Conservation (phyloP, 2,329 filamentous ascomycete species). For the Colletotrichum chrysophilum region DNA sequence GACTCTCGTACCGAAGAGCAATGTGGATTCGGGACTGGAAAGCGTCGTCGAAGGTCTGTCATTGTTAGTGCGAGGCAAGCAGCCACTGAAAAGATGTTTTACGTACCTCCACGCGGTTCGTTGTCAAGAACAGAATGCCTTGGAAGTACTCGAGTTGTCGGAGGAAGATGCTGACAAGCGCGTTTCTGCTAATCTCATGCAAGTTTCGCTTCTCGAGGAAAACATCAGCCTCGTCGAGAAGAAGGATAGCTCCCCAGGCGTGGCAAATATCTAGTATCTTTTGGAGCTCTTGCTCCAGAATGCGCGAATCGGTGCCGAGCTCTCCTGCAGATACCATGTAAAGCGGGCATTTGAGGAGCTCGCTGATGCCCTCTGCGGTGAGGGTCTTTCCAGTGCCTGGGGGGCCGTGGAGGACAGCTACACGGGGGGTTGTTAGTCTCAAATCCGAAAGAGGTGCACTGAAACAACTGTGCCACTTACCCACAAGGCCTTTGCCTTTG, state of each 20-base stretch:
- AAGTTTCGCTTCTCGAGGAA: constrained; percentile 84
- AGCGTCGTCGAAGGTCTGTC: constrained; percentile 80
- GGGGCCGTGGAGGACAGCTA: constrained; percentile 78
- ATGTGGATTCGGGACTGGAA: constrained; percentile 90
- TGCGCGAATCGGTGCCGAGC: constrained; percentile 67
- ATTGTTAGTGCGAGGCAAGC: neutral
- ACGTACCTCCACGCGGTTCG: constrained; percentile 73
- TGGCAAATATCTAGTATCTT: constrained; percentile 88
- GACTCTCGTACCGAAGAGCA: constrained; percentile 78
- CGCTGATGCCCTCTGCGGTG: constrained; percentile 14
- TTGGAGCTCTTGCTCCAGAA: constrained; percentile 78
- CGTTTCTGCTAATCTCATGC: constrained; percentile 84
- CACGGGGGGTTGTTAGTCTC: neutral
- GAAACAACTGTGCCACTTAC: constrained; percentile 37
- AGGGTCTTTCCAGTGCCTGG: constrained; percentile 76
- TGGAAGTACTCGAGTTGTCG: constrained; percentile 91
- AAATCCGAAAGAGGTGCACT: neutral
- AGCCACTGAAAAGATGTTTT: neutral
- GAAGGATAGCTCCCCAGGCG: constrained; percentile 82
- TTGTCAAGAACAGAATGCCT: constrained; percentile 88
- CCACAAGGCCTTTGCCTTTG: constrained; percentile 85
- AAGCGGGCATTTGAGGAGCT: constrained; percentile 11
- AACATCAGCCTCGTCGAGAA: constrained; percentile 86
- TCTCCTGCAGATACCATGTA: constrained; percentile 19
- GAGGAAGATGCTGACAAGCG: constrained; percentile 85